Base-by-base conservation (phyloP, 2,329 filamentous ascomycete genomes). In the Venturia carpophila region DNA sequence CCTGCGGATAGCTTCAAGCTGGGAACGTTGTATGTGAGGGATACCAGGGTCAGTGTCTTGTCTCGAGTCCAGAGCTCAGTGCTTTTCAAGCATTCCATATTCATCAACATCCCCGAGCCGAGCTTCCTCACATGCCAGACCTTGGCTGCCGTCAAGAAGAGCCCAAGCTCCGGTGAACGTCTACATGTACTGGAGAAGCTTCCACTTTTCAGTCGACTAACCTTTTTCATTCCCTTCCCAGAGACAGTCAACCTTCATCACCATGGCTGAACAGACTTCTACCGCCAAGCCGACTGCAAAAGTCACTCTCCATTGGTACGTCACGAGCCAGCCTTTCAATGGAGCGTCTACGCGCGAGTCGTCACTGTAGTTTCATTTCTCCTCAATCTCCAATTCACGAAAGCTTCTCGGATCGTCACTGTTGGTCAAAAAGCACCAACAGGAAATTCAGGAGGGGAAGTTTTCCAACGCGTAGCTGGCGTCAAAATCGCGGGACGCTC, bases 241-340 rank as follows among this genome's bases (percentile, higher is more conserved):
- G 19, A 13, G 34, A 55, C 2, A 15, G 2, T 15, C 27, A 3
- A 37, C 15, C 5, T n/a, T 7, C 1, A 34, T 27, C 13, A 58
- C 13, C 24, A 58, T 58, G 52, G 52, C 52, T n/a, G 52, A 58
- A 37, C 52, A 58, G 30, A 49, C 62, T 55, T 24, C 21, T 21
- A 24, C 62, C 52, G 19, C 70, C 65, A 63, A 55, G 65, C 66
- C 68, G 63, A 72, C 78, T 52, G 75, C 82, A 64, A 85, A 86
- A 69, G 78, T 88, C 67, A 87, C 82, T 66, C 80, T 89, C 43
- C 84, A 87, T 75, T 88, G 86, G 86, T 87, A 75, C 65, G 73
- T 67, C 21, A 27, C 9, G 2, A 37, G 9, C 30, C 13, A 27
- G 47, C 21, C 21, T 52, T 49, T 49, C 45, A 1, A 24, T 5